Evolutionary conservation across 75 land plant species (phyloP), one percentile per base, ranked within the genome.

Genomic region (Isoetes taiwanensis): DNA sequence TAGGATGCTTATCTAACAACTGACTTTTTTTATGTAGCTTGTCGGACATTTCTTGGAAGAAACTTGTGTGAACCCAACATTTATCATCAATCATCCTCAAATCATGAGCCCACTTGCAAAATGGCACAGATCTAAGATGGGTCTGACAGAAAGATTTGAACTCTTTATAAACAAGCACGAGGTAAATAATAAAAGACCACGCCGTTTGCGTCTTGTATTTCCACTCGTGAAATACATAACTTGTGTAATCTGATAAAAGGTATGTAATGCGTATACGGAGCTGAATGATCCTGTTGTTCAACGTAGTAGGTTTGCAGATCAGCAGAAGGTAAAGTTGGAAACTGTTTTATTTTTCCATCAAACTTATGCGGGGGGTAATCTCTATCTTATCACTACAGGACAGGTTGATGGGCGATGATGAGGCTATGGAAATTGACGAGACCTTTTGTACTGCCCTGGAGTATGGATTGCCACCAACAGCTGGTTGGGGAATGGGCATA

Each of bases 401-500:
- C 48, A 78, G 85, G 35, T 76, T 80, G 64, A 72, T 78, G 2
- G 97, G 97, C 62, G 95, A 91, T 74, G 94, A 91, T 70, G 94
- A 91, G 61, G 97, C 97, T 53, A 91, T 91, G 97, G 76, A 84
- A 3, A 57, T 86, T 24, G 97, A 91, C 64, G 97, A 91, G 43
- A 69, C 76, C 30, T 91, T 91, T 50, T 78, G 82, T 26, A 86
- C 78, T 19, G 94, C 97, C 26, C 76, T 91, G 30, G 97, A 91
- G 65, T 86, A 91, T 72, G 97, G 97, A 1, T 65, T 91, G 54
- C 88, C 97, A 10, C 97, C 97, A 25, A 86, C 94, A 57, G 97
- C 66, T 63, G 97, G 97, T 26, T 91, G 97, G 94, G 97, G 97
- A n/a, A 43, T 91, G 77, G 97, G 97, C n/a, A 81, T 91, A 38